These are phyloP conservation scores for Kluyveromyces wickerhamii DNA, from an alignment of 805 yeast genomes.

Conservation along the genomic window DNA sequence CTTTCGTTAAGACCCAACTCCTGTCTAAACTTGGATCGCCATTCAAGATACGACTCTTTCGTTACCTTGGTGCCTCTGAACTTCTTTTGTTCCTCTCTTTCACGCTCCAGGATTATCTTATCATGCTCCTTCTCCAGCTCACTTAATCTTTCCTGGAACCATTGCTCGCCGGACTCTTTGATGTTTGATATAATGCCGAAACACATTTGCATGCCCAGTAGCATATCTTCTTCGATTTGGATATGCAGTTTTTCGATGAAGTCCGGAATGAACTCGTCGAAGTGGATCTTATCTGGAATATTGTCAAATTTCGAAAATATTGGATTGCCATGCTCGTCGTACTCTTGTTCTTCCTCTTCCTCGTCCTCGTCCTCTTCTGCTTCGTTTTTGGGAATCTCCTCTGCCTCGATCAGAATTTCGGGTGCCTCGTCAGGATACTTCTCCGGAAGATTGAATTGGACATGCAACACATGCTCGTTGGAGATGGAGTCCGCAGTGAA, in stretches of 20 bases:
- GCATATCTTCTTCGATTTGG: slow-evolving; percentile 46
- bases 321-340: slow-evolving; percentile 41
- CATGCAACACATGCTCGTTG: slow-evolving; percentile 44
- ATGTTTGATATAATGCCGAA: slow-evolving; percentile 70
- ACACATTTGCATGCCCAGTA: slow-evolving; percentile 86
- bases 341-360: slow-evolving; percentile 30
- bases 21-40: slow-evolving; percentile 66
- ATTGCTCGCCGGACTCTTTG: slow-evolving; percentile 72
- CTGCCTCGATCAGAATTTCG: slow-evolving; percentile 36
- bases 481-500: slow-evolving; percentile 35
- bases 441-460: slow-evolving; percentile 66
- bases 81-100: slow-evolving; percentile 79
- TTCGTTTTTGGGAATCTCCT: slow-evolving; percentile 29
- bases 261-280: slow-evolving; percentile 39
- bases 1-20: slow-evolving; percentile 66
- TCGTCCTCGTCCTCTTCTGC: slow-evolving; percentile 32
- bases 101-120: slow-evolving; percentile 50
- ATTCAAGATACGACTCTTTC: slow-evolving; percentile 54
- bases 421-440: slow-evolving; percentile 80
- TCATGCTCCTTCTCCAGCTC: slow-evolving; percentile 51
- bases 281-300: slow-evolving; percentile 50
- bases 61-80: slow-evolving; percentile 90
- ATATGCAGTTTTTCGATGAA: slow-evolving; percentile 31
- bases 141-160: slow-evolving; percentile 52
- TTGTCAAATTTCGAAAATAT: slow-evolving; percentile 40